phyloP scores from a whole-genome alignment of 2,329 filamentous ascomycete species.

The Colletotrichum euphorbiae region DNA sequence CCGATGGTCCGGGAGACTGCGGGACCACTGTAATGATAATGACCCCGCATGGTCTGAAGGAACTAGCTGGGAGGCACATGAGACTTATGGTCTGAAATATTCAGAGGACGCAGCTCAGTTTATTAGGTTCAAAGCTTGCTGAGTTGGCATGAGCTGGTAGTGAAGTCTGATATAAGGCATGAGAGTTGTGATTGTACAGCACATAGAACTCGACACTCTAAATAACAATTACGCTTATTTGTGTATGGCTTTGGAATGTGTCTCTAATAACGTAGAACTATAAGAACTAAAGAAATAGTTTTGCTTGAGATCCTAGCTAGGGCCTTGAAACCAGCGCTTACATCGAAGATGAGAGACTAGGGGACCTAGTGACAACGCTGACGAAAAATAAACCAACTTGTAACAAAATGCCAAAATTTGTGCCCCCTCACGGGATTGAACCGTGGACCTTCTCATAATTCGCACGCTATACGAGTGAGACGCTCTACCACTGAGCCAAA shows the following conservation, averaged over 20 bases:
- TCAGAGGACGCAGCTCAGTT: conserved; percentile 14
- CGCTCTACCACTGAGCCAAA: conserved; percentile 40
- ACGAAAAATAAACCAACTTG: accelerated
- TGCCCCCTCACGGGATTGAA: conserved; percentile 40
- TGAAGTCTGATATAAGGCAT: too few relatives aligned
- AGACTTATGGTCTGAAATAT: conserved; percentile 45
- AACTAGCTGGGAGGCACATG: conserved; percentile 47
- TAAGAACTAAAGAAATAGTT: too few relatives aligned
- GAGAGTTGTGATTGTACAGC: too few relatives aligned
- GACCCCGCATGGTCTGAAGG: conserved; percentile 54
- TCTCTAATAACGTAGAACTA: too few relatives aligned
- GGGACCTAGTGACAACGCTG: too few relatives aligned
- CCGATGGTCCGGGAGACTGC: conserved; percentile 24
- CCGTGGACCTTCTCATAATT: conserved; percentile 37
- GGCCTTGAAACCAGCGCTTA: too few relatives aligned
- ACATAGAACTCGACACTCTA: too few relatives aligned
- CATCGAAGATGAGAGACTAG: too few relatives aligned
- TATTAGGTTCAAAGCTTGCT: conserved; percentile 1
- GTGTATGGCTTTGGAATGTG: too few relatives aligned
- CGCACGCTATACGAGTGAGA: conserved; percentile 26
- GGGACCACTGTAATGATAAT: conserved; percentile 50
- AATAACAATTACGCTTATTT: too few relatives aligned
- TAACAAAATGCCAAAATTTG: neutral
- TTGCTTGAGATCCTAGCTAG: too few relatives aligned
- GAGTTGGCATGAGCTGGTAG: too few relatives aligned